These are phyloP conservation scores for Barbarea vulgaris DNA, from an alignment of 345 rosid species.

Conservation along the genomic window DNA sequence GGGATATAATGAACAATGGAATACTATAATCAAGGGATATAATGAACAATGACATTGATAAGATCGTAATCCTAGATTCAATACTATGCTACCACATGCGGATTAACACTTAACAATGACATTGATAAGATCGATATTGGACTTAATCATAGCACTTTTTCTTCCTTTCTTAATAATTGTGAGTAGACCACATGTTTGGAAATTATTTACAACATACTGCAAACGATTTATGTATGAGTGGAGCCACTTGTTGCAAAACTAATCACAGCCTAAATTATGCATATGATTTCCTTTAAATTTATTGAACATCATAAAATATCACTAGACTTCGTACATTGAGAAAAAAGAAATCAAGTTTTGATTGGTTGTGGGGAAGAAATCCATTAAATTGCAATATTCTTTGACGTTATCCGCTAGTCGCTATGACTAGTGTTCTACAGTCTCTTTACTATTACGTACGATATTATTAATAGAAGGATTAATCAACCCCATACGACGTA, in stretches of 20 bases:
- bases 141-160: neutral
- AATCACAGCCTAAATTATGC: constrained; percentile 1
- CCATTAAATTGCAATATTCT: constrained; percentile 9
- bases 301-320: neutral
- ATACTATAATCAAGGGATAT: neutral
- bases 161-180: constrained; percentile 6
- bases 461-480: neutral
- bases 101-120: constrained; percentile 4
- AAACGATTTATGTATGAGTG: neutral
- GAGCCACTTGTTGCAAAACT: constrained; percentile 15
- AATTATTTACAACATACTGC: constrained; percentile 10
- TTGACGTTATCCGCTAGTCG: constrained; percentile 14
- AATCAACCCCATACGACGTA: constrained; percentile 30
- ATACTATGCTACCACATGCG: neutral
- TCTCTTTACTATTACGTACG: constrained; percentile 20
- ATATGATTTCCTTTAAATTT: neutral
- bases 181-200: constrained; percentile 21
- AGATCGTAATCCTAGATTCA: neutral
- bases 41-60: too few species aligned
- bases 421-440: constrained; percentile 23
- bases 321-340: neutral
- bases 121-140: constrained; percentile 2
- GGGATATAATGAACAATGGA: neutral
- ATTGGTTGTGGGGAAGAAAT: neutral
- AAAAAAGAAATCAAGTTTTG: neutral